These are phyloP conservation scores for Lyophyllum decastes DNA, from an alignment of 768 basidiomycete species.

Conservation along the genomic window DNA sequence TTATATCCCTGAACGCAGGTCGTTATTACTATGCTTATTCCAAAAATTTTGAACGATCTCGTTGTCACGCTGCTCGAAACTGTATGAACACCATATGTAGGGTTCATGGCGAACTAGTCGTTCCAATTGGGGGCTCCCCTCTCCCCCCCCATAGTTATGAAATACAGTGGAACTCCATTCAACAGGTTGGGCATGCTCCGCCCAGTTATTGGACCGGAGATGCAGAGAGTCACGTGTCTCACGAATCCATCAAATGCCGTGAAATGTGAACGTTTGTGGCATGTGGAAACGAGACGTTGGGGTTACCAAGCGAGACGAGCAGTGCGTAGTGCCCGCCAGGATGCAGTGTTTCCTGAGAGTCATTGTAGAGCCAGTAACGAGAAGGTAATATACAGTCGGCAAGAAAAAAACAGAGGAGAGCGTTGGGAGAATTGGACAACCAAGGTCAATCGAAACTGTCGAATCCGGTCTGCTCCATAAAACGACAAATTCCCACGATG, in stretches of 20 bases:
- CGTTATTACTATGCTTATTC: no score
- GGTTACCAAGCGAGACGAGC: background rate
- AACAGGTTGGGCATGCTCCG: no score
- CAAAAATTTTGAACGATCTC: no score
- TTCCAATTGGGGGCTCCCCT: no score
- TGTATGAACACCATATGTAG: no score
- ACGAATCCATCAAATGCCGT: no score
- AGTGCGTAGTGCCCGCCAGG: background rate
- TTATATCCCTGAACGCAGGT: no score
- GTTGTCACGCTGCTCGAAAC: no score
- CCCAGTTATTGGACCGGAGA: background rate
- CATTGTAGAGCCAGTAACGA: background rate
- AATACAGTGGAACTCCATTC: no score
- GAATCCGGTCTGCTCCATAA: constrained; percentile 18
- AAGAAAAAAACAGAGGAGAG: background rate
- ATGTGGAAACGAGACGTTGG: background rate
- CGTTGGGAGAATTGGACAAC: background rate
- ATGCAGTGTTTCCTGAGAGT: background rate
- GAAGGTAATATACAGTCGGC: background rate
- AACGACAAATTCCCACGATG: constrained; percentile 20
- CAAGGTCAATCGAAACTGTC: background rate
- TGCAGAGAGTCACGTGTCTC: constrained; percentile 1
- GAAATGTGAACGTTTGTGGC: background rate
- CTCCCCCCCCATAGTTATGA: no score
- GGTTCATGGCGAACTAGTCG: no score